phyloP scores from a whole-genome alignment of 495 filamentous ascomycete species.

The Eremomyces bilateralis region DNA sequence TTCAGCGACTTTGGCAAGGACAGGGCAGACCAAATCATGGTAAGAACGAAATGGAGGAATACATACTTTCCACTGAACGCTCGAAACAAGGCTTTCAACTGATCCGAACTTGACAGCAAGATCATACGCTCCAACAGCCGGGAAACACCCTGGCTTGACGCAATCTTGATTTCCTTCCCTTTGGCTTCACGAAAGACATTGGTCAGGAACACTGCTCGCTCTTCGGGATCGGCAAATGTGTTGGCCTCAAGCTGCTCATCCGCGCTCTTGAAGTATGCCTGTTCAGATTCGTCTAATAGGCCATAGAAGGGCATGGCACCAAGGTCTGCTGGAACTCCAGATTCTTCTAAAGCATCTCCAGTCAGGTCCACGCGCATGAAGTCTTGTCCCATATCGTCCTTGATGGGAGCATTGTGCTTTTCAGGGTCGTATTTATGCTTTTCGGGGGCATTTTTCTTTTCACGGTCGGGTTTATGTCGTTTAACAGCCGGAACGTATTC shows the following conservation, averaged over 20 bases:
- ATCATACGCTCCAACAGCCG: slow-evolving; percentile 82
- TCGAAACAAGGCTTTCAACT: slow-evolving; percentile 67
- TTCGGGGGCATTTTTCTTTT: no score
- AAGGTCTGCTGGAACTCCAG: not conserved
- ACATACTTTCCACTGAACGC: slow-evolving; percentile 61
- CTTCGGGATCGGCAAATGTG: slow-evolving; percentile 57
- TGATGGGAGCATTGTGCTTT: not conserved
- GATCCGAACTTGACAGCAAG: slow-evolving; percentile 49
- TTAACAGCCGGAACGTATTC: no score
- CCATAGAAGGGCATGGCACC: slow-evolving; percentile 56
- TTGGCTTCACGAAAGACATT: slow-evolving; percentile 71
- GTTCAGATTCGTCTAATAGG: slow-evolving; percentile 70
- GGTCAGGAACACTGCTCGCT: slow-evolving; percentile 55
- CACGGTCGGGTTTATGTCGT: no score
- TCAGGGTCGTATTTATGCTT: not conserved
- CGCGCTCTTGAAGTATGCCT: slow-evolving; percentile 80
- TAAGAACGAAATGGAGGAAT: no score
- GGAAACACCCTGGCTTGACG: slow-evolving; percentile 85
- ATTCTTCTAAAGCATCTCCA: slow-evolving; percentile 2
- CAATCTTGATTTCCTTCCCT: slow-evolving; percentile 89
- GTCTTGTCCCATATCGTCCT: not conserved
- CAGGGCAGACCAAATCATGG: no score
- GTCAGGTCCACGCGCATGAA: slow-evolving; percentile 3
- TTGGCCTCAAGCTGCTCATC: slow-evolving; percentile 77
- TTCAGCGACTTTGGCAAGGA: no score